Base-by-base conservation (phyloP, 495 filamentous ascomycete species). In the Aspergillus affinis region DNA sequence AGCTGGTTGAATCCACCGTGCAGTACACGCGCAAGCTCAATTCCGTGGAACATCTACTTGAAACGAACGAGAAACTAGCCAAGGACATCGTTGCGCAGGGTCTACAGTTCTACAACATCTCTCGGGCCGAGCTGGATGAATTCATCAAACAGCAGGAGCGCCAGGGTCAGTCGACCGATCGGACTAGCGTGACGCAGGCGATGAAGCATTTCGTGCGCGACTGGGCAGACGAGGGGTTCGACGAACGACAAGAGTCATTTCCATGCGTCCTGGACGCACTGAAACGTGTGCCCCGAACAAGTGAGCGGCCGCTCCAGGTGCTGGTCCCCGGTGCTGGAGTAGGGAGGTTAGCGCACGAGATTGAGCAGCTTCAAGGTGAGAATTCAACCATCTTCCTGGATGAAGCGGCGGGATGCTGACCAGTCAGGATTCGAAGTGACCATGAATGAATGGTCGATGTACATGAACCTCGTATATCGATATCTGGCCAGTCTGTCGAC, bases 161-260 rank as follows among this genome's bases (percentile, higher is more conserved):
- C 5, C 54, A 65, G 19, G 46, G 55, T 9, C 53, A 55, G 48
- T 44, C 20, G 0, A 53, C 62, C 17, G 67, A 69, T 47, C 57
- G 58, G 7, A 68, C 71, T 29, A 74, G 71, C 32, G 74, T 80
- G 15, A 62, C 71, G 6, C 78, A 79, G 55, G 70, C 70, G 0
- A 65, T 81, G 52, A 79, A 80, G 61, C 78, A 80, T 62, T 77
- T 76, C 62, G 72, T 80, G 45, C 73, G 79, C 18, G 79, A 82
- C 61, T 82, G 77, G 77, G 65, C 75, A 2, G 61, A 56, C 0
- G 67, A 69, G n/a, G 79, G 78, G 19, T 57, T 58, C 8, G 58
- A 67, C 50, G 79, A 82, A 51, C 69, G 78, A 27, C 52, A 70
- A 27, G 67, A 68, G 19, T 66, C 69, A 0, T 81, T 78, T 58